A percentile compares a stretch with the other conserved stretches of the same genome.
These are phyloP conservation scores for Clonostachys rosea DNA, from an alignment of 2,329 filamentous ascomycete genomes.

Conservation along the genomic window DNA sequence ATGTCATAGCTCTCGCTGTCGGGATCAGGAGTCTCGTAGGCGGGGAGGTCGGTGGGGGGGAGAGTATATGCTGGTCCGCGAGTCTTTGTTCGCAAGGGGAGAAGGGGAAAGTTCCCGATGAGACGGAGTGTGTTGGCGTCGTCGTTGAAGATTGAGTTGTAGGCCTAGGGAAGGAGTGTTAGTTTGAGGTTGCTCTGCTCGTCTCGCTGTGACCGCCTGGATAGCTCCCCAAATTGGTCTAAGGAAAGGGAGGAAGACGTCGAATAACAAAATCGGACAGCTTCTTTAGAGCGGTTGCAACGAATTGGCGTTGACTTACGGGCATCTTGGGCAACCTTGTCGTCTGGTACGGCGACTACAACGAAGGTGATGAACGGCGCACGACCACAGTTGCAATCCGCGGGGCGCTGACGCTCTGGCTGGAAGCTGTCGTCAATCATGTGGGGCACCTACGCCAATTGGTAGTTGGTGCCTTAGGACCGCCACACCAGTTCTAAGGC, in stretches of 20 bases:
- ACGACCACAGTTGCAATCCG: conserved; percentile 14
- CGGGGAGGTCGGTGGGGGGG: conserved; percentile 53
- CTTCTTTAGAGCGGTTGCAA: background rate
- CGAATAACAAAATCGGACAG: background rate
- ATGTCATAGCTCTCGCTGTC: conserved; percentile 94
- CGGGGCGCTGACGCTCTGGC: conserved; percentile 16
- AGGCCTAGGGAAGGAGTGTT: conserved; percentile 56
- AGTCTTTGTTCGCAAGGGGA: conserved; percentile 90
- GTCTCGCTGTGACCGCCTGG: background rate
- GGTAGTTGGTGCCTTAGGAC: conserved; percentile 12
- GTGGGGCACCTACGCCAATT: conserved; percentile 16
- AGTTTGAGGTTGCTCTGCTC: conserved; percentile 1
- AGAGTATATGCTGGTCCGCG: conserved; percentile 93
- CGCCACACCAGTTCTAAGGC: no score
- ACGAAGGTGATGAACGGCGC: background rate
- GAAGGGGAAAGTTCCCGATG: conserved; percentile 88
- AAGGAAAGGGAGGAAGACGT: background rate
- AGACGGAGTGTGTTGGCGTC: conserved; percentile 61
- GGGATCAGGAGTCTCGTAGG: conserved; percentile 66
- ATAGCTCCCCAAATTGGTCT: background rate
- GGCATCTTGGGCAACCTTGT: conserved; percentile 35
- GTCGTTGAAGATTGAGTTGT: conserved; percentile 94
- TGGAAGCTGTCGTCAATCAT: conserved; percentile 23
- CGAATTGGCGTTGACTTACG: conserved; percentile 23
- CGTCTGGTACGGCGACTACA: conserved; percentile 1